Evolutionary conservation across 2,329 filamentous ascomycete genomes (phyloP).

Genomic region (Fusarium caatingaense): DNA sequence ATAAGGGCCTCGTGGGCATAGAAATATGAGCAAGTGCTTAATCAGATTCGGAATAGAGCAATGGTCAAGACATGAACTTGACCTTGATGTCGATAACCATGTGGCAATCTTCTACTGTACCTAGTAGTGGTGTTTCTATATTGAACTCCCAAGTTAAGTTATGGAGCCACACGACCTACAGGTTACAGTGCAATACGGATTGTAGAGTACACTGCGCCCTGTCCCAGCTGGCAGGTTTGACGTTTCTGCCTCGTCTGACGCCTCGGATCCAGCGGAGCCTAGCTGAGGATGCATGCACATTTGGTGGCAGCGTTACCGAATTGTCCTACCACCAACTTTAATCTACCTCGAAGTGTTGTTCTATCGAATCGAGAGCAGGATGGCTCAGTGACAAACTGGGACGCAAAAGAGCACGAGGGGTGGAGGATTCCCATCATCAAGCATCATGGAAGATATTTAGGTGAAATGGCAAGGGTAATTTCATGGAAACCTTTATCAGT

Average conservation of each 20-base stretch:
- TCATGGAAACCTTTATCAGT: neutral
- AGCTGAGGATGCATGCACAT: neutral
- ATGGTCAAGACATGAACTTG: neutral
- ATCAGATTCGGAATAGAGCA: slow-evolving; percentile 5
- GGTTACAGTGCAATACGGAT: neutral
- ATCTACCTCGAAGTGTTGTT: neutral
- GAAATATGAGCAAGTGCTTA: neutral
- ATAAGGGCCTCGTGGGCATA: neutral
- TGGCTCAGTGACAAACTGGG: neutral
- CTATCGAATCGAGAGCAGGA: neutral
- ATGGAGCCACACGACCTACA: neutral
- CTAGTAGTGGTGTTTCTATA: neutral
- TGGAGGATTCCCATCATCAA: slow-evolving; percentile 10
- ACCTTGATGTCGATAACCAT: slow-evolving; percentile 1
- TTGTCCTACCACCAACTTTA: neutral
- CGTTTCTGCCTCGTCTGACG: slow-evolving; percentile 17
- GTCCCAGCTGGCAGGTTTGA: slow-evolving; percentile 26
- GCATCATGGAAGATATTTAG: neutral
- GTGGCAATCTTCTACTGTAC: neutral
- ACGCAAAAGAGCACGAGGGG: neutral
- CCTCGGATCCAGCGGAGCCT: neutral
- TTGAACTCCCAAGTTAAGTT: neutral
- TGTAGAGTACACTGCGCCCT: neutral
- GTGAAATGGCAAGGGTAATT: neutral
- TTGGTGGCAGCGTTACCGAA: neutral